Evolutionary conservation across 306 rosid species (phyloP).

Genomic region (Fragaria iinumae): DNA sequence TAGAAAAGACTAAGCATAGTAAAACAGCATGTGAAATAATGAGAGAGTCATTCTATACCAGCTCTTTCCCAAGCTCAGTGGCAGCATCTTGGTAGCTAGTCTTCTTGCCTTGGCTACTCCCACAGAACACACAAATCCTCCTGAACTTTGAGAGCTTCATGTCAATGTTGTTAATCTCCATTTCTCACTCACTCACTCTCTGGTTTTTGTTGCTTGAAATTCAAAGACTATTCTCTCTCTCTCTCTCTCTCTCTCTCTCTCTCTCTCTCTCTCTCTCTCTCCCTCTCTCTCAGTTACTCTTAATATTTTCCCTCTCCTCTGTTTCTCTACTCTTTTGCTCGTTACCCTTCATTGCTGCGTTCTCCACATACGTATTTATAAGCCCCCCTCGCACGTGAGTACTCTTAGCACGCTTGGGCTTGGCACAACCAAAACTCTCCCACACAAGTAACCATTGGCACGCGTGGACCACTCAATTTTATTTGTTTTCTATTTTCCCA

Average conservation of each 20-base stretch:
- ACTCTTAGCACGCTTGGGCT: conserved; percentile 40
- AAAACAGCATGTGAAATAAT: background rate
- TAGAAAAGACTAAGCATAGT: background rate
- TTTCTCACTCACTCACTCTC: conserved; percentile 28
- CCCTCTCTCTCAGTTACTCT: background rate
- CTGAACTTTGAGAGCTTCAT: conserved; percentile 70
- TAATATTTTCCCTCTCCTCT: conserved; percentile 22
- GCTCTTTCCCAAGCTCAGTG: conserved; percentile 92
- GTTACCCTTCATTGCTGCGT: conserved; percentile 17
- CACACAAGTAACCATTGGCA: conserved; percentile 31
- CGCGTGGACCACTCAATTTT: conserved; percentile 56
- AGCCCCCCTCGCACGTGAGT: conserved; percentile 56
- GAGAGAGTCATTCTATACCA: conserved; percentile 49
- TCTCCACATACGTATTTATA: conserved; percentile 44
- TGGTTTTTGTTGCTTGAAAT: conserved; percentile 20
- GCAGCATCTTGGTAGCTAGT: conserved; percentile 92
- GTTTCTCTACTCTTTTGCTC: conserved; percentile 27
- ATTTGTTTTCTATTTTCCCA: conserved; percentile 1
- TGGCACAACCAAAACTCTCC: conserved; percentile 16
- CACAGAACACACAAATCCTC: conserved; percentile 97
- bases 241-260: too few species aligned
- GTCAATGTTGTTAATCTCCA: conserved; percentile 63
- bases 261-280: too few species aligned
- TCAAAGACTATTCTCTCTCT: conserved; percentile 7
- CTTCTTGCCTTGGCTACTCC: conserved; percentile 97